A percentile compares a stretch with the other conserved stretches of the same genome.
These are phyloP conservation scores for Clarireedia homoeocarpa DNA, from an alignment of 2,329 filamentous ascomycete genomes.

Conservation along the genomic window DNA sequence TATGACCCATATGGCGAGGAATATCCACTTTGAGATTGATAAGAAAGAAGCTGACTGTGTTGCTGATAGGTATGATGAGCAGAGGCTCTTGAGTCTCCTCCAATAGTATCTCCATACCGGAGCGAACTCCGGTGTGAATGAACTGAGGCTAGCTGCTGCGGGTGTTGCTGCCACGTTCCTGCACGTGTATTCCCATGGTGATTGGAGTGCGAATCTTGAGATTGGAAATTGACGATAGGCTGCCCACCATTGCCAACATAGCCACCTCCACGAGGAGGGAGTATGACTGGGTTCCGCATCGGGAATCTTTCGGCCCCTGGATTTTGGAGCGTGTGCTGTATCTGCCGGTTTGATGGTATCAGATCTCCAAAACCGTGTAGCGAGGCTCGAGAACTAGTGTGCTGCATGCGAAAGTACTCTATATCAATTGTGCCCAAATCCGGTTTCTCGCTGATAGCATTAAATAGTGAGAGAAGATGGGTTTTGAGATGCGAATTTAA, in stretches of 20 bases:
- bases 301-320: background rate
- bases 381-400: background rate
- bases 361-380: background rate
- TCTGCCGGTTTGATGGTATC: background rate
- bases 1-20: background rate
- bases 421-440: background rate
- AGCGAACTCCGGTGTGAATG: background rate
- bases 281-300: background rate
- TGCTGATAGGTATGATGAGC: background rate
- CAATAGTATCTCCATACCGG: background rate
- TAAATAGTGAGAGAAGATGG: background rate
- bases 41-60: background rate
- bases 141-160: too few relatives aligned
- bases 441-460: background rate
- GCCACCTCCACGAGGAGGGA: background rate
- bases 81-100: background rate
- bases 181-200: background rate
- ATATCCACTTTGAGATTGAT: background rate
- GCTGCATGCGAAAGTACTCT: background rate
- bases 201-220: background rate
- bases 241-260: background rate
- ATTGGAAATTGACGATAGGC: background rate
- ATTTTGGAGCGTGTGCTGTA: background rate
- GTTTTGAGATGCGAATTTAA: background rate
- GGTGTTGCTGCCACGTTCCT: background rate